These are phyloP conservation scores for Epichloe typhina DNA, from an alignment of 2,329 filamentous ascomycete species.

Conservation along the genomic window DNA sequence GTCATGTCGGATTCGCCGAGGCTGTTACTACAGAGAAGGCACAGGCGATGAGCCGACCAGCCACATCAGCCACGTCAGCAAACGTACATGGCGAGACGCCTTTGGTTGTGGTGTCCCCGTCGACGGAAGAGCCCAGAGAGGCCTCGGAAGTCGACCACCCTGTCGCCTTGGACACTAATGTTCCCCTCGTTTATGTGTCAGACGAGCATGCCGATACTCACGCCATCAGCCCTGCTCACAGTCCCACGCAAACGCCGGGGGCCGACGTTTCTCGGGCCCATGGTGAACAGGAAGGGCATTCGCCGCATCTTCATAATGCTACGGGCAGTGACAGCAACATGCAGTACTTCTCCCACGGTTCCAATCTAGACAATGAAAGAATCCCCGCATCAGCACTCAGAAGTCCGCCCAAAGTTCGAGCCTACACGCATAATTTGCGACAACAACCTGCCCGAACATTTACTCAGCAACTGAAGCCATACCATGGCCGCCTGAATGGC, in stretches of 20 bases:
- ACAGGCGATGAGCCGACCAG: not conserved
- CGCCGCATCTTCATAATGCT: slow-evolving; percentile 2
- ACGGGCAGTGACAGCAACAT: slow-evolving; percentile 11
- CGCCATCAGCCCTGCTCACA: not conserved
- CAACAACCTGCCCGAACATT: slow-evolving; percentile 58
- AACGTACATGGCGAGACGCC: not conserved
- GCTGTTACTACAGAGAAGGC: slow-evolving; percentile 6
- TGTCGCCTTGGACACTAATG: slow-evolving; percentile 3
- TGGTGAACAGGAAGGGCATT: not conserved
- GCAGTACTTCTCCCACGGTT: slow-evolving; percentile 14
- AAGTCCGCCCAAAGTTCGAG: slow-evolving; percentile 21
- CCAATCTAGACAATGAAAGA: slow-evolving; percentile 29
- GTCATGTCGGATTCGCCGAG: slow-evolving; percentile 45
- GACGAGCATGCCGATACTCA: slow-evolving; percentile 1
- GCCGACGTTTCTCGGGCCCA: not conserved
- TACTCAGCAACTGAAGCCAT: slow-evolving; percentile 58
- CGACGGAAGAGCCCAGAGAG: not conserved
- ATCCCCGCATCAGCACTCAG: slow-evolving; percentile 23
- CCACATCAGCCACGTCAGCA: not conserved
- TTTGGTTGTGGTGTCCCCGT: not conserved
- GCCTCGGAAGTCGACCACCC: not conserved
- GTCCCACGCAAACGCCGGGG: slow-evolving; percentile 2
- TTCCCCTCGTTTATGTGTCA: slow-evolving; percentile 3
- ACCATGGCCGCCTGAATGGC: slow-evolving; percentile 62
- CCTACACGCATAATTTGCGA: slow-evolving; percentile 61